Conservation (phyloP, 2,329 filamentous ascomycete genomes). For the Sporothrix humicola region DNA sequence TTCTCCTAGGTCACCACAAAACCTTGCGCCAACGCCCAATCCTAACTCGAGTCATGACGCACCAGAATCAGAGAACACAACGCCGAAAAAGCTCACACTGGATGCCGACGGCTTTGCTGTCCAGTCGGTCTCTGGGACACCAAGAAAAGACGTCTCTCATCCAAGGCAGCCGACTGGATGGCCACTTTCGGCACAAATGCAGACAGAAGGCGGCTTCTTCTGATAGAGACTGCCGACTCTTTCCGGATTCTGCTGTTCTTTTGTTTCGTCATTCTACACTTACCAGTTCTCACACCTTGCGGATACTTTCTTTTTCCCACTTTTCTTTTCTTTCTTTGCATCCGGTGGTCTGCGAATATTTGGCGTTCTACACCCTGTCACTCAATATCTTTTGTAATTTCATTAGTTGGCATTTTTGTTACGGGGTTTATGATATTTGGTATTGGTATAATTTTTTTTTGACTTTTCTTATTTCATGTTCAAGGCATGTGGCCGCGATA, state of each 20-base stretch:
- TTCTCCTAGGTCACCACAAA: background rate
- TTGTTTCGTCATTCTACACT: background rate
- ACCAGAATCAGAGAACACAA: background rate
- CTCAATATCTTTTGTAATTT: background rate
- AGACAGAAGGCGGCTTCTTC: background rate
- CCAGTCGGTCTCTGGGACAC: background rate
- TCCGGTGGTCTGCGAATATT: background rate
- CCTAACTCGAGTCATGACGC: background rate
- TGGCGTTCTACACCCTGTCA: constrained; percentile 1
- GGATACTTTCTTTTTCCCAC: background rate
- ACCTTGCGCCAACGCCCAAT: background rate
- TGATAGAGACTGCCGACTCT: background rate
- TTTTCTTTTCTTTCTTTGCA: background rate
- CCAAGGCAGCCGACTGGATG: background rate
- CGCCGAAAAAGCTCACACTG: background rate
- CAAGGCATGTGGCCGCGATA: background rate
- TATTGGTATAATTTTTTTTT: background rate
- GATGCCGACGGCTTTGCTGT: background rate
- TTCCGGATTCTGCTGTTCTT: background rate
- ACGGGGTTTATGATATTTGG: too few relatives aligned
- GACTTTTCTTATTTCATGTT: background rate
- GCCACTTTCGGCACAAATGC: background rate
- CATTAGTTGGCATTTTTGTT: background rate
- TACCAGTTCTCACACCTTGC: background rate
- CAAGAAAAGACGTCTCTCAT: too few relatives aligned